phyloP scores from a whole-genome alignment of 1,284 basidiomycete species.

The Psilocybe mexicana region DNA sequence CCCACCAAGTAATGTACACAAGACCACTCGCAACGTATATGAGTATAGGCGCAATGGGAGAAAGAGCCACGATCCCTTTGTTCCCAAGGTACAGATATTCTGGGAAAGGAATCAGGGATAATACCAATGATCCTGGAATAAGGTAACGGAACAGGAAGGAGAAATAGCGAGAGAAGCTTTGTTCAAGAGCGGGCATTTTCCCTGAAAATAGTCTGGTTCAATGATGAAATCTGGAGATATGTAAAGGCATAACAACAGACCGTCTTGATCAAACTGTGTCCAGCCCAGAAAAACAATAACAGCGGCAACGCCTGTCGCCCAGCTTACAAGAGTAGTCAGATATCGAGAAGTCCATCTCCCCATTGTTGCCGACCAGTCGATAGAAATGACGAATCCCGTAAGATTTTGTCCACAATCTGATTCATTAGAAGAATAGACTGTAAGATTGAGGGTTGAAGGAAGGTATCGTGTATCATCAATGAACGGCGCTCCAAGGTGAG shows the following conservation, averaged over 20 bases:
- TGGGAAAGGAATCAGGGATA: slow-evolving; percentile 61
- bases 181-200: slow-evolving; percentile 44
- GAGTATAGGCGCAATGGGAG: slow-evolving; percentile 54
- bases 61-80: slow-evolving; percentile 48
- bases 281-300: slow-evolving; percentile 56
- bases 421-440: slow-evolving; percentile 57
- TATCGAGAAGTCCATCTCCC: slow-evolving; percentile 76
- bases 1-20: slow-evolving; percentile 59
- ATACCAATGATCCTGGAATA: slow-evolving; percentile 40
- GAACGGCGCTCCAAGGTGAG: slow-evolving; percentile 73
- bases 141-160: slow-evolving; percentile 42
- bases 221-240: neutral
- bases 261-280: slow-evolving; percentile 36
- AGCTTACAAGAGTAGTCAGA: slow-evolving; percentile 65
- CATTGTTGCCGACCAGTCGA: slow-evolving; percentile 71
- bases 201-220: slow-evolving; percentile 26
- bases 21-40: slow-evolving; percentile 60
- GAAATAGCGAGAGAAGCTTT: slow-evolving; percentile 49
- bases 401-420: slow-evolving; percentile 46
- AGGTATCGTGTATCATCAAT: slow-evolving; percentile 30
- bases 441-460: slow-evolving; percentile 46
- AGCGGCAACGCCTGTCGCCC: slow-evolving; percentile 67
- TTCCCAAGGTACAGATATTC: slow-evolving; percentile 58
- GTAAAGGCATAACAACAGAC: slow-evolving; percentile 1
- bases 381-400: slow-evolving; percentile 44